Evolutionary conservation across 108 stramenopile species (phyloP).

Genomic region (Nitzschia palea): DNA sequence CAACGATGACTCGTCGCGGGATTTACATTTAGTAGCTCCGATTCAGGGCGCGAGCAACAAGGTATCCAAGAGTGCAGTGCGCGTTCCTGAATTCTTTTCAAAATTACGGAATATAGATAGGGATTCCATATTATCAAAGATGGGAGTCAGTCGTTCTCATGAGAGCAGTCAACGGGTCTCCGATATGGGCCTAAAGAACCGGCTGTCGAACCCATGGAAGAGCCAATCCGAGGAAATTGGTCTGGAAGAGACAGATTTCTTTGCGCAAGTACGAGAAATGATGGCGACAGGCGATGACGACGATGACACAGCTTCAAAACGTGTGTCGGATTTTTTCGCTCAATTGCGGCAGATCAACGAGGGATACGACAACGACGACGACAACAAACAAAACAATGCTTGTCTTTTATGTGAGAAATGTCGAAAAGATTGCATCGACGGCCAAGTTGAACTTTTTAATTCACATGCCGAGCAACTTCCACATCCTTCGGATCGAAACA

Average conservation of each 20-base stretch:
- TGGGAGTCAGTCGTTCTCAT: not conserved
- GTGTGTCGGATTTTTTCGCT: conserved; percentile 23
- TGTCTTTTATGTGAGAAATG: not conserved
- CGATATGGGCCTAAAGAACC: conserved; percentile 7
- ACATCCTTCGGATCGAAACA: not conserved
- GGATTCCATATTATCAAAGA: not conserved
- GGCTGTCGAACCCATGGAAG: not conserved
- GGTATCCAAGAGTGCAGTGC: not conserved
- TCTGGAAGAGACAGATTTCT: conserved; percentile 21
- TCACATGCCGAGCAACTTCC: not conserved
- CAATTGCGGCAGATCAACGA: conserved; percentile 8
- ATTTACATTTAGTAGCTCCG: not conserved
- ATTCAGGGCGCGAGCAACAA: not conserved
- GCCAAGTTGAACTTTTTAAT: not conserved
- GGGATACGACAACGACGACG: not conserved
- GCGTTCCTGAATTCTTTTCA: not conserved
- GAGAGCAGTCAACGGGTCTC: conserved; percentile 11
- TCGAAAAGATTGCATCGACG: not conserved
- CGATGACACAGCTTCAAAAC: conserved; percentile 6
- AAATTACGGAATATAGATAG: not conserved
- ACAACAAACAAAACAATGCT: not conserved
- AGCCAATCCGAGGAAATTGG: not conserved
- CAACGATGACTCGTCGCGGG: not conserved
- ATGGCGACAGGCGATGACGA: conserved; percentile 11
- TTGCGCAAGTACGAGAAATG: conserved; percentile 27